Base-by-base conservation (phyloP, 805 yeast genomes). In the Yarrowia bubula region DNA sequence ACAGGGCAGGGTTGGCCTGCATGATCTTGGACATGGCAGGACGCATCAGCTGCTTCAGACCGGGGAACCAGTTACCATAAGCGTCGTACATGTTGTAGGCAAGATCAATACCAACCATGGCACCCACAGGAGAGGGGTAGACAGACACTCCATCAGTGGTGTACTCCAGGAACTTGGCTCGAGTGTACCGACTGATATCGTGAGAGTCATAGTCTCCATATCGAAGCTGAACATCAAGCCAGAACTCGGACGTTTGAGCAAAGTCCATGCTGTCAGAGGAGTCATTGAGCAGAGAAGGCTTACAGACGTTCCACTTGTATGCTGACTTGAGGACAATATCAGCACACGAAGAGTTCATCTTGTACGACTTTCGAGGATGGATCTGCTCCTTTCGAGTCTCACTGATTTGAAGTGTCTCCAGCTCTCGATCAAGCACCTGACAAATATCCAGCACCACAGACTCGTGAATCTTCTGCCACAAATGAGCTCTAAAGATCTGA, bases 381-480 rank as follows among this genome's bases (percentile, higher is more conserved):
- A 95, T 92, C 1, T 96, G 86, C 70, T 90, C 91, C 74, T 95
- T 95, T 66, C 89, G 90, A 6, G 95, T 97, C 60, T 84, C 80
- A 69, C 90, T 97, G 66, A 93, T 87, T 69, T 88, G 92, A 37
- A 95, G 76, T 1, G 86, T 86, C 70, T 90, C 95, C 73, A 91
- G 77, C 74, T 95, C 96, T 60, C 86, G 86, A 75, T 95, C 99
- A 22, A 95, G 77, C 15, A 92, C 93, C 73, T 92, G 98, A 71
- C 97, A 92, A 35, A 95, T 71, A 79, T 95, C 99, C 73, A 90
- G 90, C 3, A 95, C 97, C 57, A 95, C 80, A 76, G 96, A 88
- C 76, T 95, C 99, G 74, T 95, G 99, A 64, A 95, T 95, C 75
- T 96, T 95, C 75, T 95, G 99, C 99, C 99, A 95, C 72, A 95